phyloP scores from a whole-genome alignment of 2,329 filamentous ascomycete species.

The Pyrenochaeta sp. region DNA sequence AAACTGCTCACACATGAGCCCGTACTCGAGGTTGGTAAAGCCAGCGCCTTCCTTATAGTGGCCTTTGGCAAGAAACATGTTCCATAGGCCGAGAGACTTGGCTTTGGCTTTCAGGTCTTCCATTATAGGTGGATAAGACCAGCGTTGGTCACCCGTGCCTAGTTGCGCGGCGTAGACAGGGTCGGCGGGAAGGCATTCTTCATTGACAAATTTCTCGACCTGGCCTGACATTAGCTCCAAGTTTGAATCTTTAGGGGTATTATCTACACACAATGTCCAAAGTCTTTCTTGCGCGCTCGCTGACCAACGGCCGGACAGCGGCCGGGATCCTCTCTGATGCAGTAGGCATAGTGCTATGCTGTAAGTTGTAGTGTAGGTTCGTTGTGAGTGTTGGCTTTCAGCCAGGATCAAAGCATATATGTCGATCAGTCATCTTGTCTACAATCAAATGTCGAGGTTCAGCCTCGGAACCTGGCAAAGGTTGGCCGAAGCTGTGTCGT shows the following conservation, averaged over 20 bases:
- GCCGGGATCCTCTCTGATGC: conserved; percentile 65
- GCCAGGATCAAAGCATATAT: conserved; percentile 2
- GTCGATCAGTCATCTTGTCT: not conserved
- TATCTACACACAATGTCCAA: conserved; percentile 69
- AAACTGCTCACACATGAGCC: conserved; percentile 94
- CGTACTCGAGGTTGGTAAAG: conserved; percentile 93
- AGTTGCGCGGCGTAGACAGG: conserved; percentile 79
- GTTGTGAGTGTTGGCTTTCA: not conserved
- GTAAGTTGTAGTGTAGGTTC: not conserved
- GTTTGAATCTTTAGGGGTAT: not conserved
- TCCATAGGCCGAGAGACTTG: conserved; percentile 85
- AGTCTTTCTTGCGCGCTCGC: conserved; percentile 81
- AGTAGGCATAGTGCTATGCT: conserved; percentile 21
- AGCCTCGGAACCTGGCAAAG: not conserved
- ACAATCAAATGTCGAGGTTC: not conserved
- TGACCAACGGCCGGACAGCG: conserved; percentile 70
- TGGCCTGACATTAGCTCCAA: conserved; percentile 32
- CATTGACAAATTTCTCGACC: conserved; percentile 93
- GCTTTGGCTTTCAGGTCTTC: conserved; percentile 89
- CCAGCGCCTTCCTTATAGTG: conserved; percentile 94
- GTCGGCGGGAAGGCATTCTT: conserved; percentile 80
- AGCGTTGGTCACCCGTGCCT: conserved; percentile 70
- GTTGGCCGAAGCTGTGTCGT: conserved; percentile 3
- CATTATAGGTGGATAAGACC: conserved; percentile 81
- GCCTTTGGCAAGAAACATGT: conserved; percentile 92